Percentiles rank a stretch among this genome's conserved stretches.
phyloP scores from a whole-genome alignment of 148 eudicot genomes.

The Salicornia ramosissima region DNA sequence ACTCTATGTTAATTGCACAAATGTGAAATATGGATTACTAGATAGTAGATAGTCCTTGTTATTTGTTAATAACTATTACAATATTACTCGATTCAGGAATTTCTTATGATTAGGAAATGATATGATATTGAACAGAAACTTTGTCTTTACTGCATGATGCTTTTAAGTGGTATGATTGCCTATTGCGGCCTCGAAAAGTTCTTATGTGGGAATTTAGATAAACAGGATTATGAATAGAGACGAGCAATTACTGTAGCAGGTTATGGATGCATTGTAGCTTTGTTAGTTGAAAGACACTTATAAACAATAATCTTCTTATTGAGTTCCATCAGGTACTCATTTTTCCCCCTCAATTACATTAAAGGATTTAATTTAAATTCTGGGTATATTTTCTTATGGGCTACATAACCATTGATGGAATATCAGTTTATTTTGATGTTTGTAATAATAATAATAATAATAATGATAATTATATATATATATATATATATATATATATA shows the following conservation, averaged over 20 bases:
- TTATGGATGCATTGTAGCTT: conserved; percentile 94
- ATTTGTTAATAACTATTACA: too few relatives aligned
- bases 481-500: too few relatives aligned
- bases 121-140: background rate
- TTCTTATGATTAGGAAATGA: background rate
- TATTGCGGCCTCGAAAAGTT: background rate
- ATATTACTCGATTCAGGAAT: background rate
- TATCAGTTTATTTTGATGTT: background rate
- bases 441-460: too few relatives aligned
- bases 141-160: background rate
- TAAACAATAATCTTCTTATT: conserved; percentile 70
- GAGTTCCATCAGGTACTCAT: conserved; percentile 97
- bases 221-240: conserved; percentile 96
- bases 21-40: background rate
- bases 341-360: background rate
- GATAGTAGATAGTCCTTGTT: background rate
- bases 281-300: conserved; percentile 94
- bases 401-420: background rate
- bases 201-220: conserved; percentile 15
- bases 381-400: background rate
- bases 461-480: too few relatives aligned
- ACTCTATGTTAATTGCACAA: background rate
- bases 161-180: background rate
- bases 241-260: conserved; percentile 99
- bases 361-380: background rate